Evolutionary conservation across 768 basidiomycete species (phyloP).

Genomic region (Chlorophyllum brunneum): DNA sequence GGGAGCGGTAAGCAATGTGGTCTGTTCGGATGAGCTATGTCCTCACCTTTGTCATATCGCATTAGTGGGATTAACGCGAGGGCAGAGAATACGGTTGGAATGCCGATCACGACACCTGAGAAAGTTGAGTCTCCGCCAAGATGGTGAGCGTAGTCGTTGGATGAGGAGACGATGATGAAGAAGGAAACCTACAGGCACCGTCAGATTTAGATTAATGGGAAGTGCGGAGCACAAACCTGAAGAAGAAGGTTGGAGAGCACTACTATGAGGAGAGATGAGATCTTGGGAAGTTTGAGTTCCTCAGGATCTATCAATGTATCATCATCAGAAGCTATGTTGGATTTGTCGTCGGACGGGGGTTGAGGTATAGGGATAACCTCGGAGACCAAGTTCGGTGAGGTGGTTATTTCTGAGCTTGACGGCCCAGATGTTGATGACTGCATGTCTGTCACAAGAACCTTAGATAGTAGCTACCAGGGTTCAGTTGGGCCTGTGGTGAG

Average conservation of each 20-base stretch:
- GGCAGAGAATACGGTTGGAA: conserved; percentile 61
- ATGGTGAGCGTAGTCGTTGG: conserved; percentile 55
- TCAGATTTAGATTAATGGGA: background rate
- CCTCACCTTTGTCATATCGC: conserved; percentile 50
- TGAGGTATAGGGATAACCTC: background rate
- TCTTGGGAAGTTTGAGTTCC: conserved; percentile 27
- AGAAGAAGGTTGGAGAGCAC: conserved; percentile 26
- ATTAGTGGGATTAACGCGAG: conserved; percentile 52
- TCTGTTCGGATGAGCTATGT: background rate
- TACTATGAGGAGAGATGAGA: conserved; percentile 23
- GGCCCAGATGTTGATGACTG: too few species aligned
- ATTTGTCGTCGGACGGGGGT: background rate
- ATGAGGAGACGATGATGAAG: conserved; percentile 67
- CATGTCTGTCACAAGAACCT: too few species aligned
- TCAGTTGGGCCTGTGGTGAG: too few species aligned
- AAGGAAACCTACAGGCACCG: conserved; percentile 47
- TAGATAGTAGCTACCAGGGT: too few species aligned
- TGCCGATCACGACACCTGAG: conserved; percentile 63
- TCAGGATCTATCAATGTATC: conserved; percentile 1
- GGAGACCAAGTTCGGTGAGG: too few species aligned
- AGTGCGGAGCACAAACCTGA: conserved; percentile 18
- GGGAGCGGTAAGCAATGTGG: background rate
- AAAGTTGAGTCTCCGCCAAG: conserved; percentile 65
- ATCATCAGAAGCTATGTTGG: background rate
- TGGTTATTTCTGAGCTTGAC: too few species aligned